Conservation (phyloP, 106 monocot species). For the Apostasia ramifera region DNA sequence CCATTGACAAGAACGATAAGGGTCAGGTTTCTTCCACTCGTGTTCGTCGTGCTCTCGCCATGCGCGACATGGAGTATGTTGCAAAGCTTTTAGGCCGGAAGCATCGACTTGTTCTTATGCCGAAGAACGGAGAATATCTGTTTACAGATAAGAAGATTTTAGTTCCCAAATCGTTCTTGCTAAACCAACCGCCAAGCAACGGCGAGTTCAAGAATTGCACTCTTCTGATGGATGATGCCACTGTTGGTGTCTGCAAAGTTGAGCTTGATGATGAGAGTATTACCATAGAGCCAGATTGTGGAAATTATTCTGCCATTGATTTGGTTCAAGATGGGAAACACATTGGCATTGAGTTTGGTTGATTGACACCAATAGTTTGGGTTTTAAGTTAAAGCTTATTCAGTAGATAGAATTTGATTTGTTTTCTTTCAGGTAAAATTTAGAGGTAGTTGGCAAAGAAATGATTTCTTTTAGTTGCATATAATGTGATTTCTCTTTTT, state of each 20-base stretch:
- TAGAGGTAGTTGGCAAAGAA: no score
- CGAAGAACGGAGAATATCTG: slow-evolving; percentile 13
- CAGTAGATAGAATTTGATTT: no score
- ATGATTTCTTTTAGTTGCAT: no score
- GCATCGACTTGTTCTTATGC: slow-evolving; percentile 63
- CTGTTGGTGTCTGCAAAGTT: slow-evolving; percentile 37
- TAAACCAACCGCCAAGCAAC: slow-evolving; percentile 71
- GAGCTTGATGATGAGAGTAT: slow-evolving; percentile 26
- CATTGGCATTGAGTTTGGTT: slow-evolving; percentile 60
- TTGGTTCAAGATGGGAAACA: slow-evolving; percentile 6
- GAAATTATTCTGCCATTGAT: not conserved
- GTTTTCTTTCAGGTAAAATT: no score
- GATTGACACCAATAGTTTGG: not conserved
- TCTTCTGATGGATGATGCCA: slow-evolving; percentile 34
- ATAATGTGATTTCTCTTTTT: no score
- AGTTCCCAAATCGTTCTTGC: slow-evolving; percentile 40
- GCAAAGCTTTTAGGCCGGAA: slow-evolving; percentile 67
- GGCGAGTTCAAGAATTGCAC: slow-evolving; percentile 60
- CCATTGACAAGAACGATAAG: slow-evolving; percentile 16
- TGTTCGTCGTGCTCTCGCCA: slow-evolving; percentile 73
- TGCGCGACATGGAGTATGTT: slow-evolving; percentile 70
- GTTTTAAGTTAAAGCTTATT: no score
- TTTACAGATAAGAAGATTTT: slow-evolving; percentile 10
- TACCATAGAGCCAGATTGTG: slow-evolving; percentile 33
- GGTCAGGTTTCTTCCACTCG: slow-evolving; percentile 88